phyloP scores from a whole-genome alignment of 2,329 filamentous ascomycete genomes.

The Fusarium sp. region DNA sequence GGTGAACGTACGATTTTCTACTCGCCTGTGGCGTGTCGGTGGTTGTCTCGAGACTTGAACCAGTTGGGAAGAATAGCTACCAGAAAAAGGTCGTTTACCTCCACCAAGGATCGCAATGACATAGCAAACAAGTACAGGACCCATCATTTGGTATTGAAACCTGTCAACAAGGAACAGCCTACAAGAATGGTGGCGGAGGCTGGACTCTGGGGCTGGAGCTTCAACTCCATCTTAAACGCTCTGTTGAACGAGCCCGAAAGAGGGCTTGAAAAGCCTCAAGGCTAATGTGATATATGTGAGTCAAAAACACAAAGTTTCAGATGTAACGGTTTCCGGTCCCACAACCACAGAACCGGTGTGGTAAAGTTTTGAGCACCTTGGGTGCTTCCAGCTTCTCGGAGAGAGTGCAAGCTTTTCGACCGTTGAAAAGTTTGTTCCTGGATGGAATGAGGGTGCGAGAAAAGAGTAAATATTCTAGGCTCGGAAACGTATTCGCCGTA shows the following conservation, averaged over 20 bases:
- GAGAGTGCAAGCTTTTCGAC: constrained; percentile 22
- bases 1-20: constrained; percentile 44
- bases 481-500: constrained; percentile 24
- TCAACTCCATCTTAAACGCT: constrained; percentile 1
- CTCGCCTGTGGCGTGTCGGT: constrained; percentile 21
- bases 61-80: constrained; percentile 25
- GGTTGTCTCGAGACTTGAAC: constrained; percentile 12
- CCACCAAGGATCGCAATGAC: constrained; percentile 5
- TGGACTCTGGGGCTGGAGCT: constrained; percentile 30
- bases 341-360: constrained; percentile 33
- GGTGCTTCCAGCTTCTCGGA: constrained; percentile 22
- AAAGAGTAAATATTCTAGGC: constrained; percentile 33
- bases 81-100: constrained; percentile 12
- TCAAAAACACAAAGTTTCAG: constrained; percentile 35
- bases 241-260: constrained; percentile 7
- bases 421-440: constrained; percentile 34
- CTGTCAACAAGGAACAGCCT: neutral
- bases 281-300: constrained; percentile 38
- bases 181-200: constrained; percentile 23
- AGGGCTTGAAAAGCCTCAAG: constrained; percentile 14
- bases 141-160: constrained; percentile 2
- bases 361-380: constrained; percentile 21
- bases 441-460: constrained; percentile 25
- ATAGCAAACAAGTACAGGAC: constrained; percentile 1
- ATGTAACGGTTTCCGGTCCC: constrained; percentile 42